Conservation (phyloP, 192 early-diverging fungal genomes). For the Podila epicladia region DNA sequence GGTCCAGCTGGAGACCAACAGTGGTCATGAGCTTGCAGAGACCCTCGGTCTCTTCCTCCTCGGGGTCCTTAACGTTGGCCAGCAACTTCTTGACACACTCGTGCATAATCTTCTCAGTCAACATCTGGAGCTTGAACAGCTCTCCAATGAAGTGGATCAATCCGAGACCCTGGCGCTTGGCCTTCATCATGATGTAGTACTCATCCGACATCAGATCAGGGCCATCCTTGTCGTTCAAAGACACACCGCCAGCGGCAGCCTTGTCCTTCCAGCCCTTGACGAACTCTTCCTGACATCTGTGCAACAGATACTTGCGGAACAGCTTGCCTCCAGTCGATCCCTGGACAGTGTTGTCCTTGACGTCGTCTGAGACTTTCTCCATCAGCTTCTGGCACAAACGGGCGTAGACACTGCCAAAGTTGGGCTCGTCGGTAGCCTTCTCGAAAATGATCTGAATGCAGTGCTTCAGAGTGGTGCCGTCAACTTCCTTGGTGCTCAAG, state of each 20-base stretch:
- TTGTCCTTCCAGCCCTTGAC: constrained; percentile 89
- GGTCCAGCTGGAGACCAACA: constrained; percentile 79
- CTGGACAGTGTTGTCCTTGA: constrained; percentile 70
- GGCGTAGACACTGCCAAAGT: constrained; percentile 92
- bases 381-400: constrained; percentile 86
- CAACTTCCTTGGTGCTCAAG: constrained; percentile 68
- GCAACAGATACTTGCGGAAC: constrained; percentile 93
- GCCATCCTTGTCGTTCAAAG: constrained; percentile 65
- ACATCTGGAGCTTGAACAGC: constrained; percentile 89
- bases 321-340: constrained; percentile 66
- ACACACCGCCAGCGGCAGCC: constrained; percentile 62
- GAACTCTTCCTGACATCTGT: constrained; percentile 96
- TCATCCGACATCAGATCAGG: constrained; percentile 79
- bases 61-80: constrained; percentile 74
- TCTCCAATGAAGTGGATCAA: constrained; percentile 96
- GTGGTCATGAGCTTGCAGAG: constrained; percentile 93
- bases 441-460: constrained; percentile 92
- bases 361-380: constrained; percentile 64
- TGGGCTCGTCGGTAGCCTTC: constrained; percentile 94
- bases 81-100: constrained; percentile 88
- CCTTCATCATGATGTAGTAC: constrained; percentile 88
- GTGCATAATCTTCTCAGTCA: constrained; percentile 97
- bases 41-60: constrained; percentile 96
- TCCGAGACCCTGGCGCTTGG: constrained; percentile 95
- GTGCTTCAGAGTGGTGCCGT: constrained; percentile 78